Conservation (phyloP, 768 basidiomycete genomes). For the Clitopilus passeckerianus region DNA sequence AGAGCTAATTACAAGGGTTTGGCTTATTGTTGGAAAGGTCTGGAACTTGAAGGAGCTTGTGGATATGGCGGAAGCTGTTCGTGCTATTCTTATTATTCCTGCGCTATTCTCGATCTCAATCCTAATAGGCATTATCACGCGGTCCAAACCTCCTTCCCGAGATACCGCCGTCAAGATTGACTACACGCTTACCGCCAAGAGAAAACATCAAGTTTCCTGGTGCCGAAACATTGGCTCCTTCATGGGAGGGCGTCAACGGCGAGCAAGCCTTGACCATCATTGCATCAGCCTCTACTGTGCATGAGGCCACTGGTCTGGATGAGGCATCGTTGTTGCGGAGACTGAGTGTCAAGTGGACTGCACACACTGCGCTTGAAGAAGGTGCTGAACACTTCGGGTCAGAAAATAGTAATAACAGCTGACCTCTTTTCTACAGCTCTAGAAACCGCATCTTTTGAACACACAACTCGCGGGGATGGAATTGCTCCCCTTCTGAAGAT, state of each 20-base stretch:
- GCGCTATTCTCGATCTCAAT: slow-evolving; percentile 4
- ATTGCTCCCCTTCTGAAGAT: slow-evolving; percentile 74
- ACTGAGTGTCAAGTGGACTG: slow-evolving; percentile 63
- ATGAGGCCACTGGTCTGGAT: slow-evolving; percentile 63
- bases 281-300: slow-evolving; percentile 45
- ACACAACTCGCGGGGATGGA: slow-evolving; percentile 57
- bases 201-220: slow-evolving; percentile 36
- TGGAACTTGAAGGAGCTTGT: slow-evolving; percentile 63
- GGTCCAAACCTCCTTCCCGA: slow-evolving; percentile 31
- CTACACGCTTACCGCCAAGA: slow-evolving; percentile 39
- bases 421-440: neutral
- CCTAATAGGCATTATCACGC: slow-evolving; percentile 39
- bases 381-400: slow-evolving; percentile 43
- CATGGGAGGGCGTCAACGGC: slow-evolving; percentile 44
- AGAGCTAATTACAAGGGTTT: slow-evolving; percentile 59
- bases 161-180: slow-evolving; percentile 26
- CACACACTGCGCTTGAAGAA: slow-evolving; percentile 67
- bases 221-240: slow-evolving; percentile 14
- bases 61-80: slow-evolving; percentile 52
- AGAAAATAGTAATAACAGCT: neutral
- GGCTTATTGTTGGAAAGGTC: slow-evolving; percentile 62
- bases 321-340: slow-evolving; percentile 47
- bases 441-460: slow-evolving; percentile 32
- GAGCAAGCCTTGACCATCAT: slow-evolving; percentile 54
- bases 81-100: slow-evolving; percentile 10